Base-by-base conservation (phyloP, 1,284 basidiomycete species). In the Anthracocystis walkeri region DNA sequence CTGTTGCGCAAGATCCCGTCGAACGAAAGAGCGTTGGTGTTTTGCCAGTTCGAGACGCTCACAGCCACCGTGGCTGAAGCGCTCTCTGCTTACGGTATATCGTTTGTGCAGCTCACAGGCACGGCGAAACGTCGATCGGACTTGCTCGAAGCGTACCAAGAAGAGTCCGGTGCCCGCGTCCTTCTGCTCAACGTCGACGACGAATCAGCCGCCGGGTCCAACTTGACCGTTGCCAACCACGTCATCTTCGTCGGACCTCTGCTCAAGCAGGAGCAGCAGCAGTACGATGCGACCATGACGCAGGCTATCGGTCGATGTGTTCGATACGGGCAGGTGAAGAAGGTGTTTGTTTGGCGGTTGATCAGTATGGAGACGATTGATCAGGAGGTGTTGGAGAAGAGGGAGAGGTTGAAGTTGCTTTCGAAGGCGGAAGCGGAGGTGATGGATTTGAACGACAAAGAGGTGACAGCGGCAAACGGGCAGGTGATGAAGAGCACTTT, bases 221-320 rank as follows among this genome's bases (percentile, higher is more conserved):
- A 97, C 84, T 86, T 97, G 80, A 97, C 95, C 1, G 91, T 90
- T 20, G 95, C 95, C 16, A 97, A 95, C 86, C 94, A 96, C 81
- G 95, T 93, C 38, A 92, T 97, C 83, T 97, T 97, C 89, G 87
- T 97, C 55, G 95, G 93, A 4, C 95, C 95, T 3, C 88, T 97
- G 35, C 90, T 95, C 21, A 90, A 93, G 91, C 86, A 92, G 92
- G 73, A 80, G 23, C 64, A 64, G 52, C 66, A 79, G 63, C 75
- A 77, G 63, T 80, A 80, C 51, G 54, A 68, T 11, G 75, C 74
- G 0, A 80, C 79, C 27, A 77, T 79, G 75, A 72, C 78, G 56
- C 78, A 80, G 49, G 79, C 77, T 2, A 76, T 69, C 29, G 77
- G 79, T 4, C 51, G 79, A 27, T 76, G 74, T 45, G 65, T 79